These are phyloP conservation scores for Neltuma alba DNA, from an alignment of 306 rosid genomes.

Conservation along the genomic window DNA sequence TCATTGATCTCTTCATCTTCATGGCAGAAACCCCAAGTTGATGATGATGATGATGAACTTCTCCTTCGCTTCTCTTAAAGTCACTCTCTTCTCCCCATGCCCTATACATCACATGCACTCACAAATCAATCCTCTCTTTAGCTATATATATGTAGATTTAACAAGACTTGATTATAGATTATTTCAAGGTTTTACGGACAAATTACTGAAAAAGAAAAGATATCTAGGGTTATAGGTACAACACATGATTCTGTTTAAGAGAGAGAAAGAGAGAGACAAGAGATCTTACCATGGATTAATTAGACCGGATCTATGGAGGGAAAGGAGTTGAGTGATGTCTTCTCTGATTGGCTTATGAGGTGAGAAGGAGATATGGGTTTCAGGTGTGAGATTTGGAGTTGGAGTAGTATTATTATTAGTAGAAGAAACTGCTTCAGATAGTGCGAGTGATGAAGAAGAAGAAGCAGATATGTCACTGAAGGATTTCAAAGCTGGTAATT, in stretches of 20 bases:
- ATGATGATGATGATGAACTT: not conserved
- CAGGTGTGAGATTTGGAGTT: slow-evolving; percentile 3
- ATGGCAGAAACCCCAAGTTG: slow-evolving; percentile 49
- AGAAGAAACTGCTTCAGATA: slow-evolving; percentile 44
- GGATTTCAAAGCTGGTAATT: slow-evolving; percentile 47
- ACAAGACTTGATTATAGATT: not conserved
- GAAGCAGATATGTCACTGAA: slow-evolving; percentile 35
- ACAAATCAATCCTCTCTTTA: not conserved
- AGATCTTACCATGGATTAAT: slow-evolving; percentile 60
- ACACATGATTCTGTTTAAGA: too few relatives aligned
- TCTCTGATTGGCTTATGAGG: not conserved
- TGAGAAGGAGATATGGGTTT: not conserved
- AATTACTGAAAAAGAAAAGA: not conserved
- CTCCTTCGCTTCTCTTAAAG: slow-evolving; percentile 40
- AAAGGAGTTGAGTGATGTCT: slow-evolving; percentile 49
- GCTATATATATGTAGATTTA: not conserved
- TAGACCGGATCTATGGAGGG: slow-evolving; percentile 65
- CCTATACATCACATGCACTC: slow-evolving; percentile 31
- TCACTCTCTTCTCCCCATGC: slow-evolving; percentile 54
- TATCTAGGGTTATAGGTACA: not conserved
- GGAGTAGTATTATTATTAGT: slow-evolving; percentile 5
- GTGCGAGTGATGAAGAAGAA: slow-evolving; percentile 31
- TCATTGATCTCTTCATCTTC: slow-evolving; percentile 78
- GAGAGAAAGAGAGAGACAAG: not conserved
- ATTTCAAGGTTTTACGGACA: not conserved